Evolutionary conservation across 75 land plant species (phyloP).

Genomic region (Cryptomeria japonica): DNA sequence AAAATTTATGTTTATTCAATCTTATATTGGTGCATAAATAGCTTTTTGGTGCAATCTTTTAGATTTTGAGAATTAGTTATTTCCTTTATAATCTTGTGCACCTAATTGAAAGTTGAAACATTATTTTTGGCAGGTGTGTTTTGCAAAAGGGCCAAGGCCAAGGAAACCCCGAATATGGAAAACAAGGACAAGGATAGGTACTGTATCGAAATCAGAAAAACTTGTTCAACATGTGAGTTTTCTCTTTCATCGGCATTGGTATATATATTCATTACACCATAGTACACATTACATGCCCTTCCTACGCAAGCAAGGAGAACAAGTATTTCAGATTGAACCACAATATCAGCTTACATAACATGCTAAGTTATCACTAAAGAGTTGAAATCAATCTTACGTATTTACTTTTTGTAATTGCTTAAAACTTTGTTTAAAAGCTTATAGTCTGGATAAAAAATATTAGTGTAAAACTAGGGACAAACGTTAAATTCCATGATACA

Average conservation of each 20-base stretch:
- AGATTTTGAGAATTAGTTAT: background rate
- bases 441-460: no score
- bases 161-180: slow-evolving; percentile 92
- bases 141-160: slow-evolving; percentile 77
- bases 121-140: slow-evolving; percentile 47
- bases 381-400: background rate
- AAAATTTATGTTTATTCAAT: background rate
- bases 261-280: background rate
- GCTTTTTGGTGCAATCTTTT: background rate
- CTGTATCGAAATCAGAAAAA: slow-evolving; percentile 77
- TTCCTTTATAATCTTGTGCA: background rate
- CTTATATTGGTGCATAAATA: background rate
- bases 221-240: slow-evolving; percentile 76
- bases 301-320: background rate
- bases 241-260: background rate
- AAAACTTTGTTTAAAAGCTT: no score
- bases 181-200: slow-evolving; percentile 61
- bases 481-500: background rate
- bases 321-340: background rate
- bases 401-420: background rate
- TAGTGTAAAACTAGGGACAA: background rate
- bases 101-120: background rate
- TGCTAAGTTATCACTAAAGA: background rate
- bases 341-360: background rate
- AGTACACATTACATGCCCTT: background rate